A percentile compares a stretch with the other conserved stretches of the same genome.
phyloP scores from a whole-genome alignment of 1,284 basidiomycete species.

The Marasmius oreades region DNA sequence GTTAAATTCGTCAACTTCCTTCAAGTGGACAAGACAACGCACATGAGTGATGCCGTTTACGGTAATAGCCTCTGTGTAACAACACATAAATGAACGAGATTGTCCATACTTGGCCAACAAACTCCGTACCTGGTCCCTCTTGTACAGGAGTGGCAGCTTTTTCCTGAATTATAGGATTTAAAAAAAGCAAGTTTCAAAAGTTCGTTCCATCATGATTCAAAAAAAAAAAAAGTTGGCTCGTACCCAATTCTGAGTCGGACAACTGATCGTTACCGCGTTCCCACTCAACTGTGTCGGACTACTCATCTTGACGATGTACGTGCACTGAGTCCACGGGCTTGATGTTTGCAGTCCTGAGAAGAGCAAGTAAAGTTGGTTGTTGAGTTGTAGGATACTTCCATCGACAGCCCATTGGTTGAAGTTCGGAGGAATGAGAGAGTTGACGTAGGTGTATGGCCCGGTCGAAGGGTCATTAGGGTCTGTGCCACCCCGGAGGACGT shows the following conservation, averaged over 20 bases:
- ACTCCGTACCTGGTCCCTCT: slow-evolving; percentile 15
- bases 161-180: slow-evolving; percentile 13
- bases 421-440: slow-evolving; percentile 17
- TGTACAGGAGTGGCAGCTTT: slow-evolving; percentile 17
- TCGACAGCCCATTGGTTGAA: slow-evolving; percentile 21
- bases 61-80: slow-evolving; percentile 16
- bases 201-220: background rate
- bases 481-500: slow-evolving; percentile 18
- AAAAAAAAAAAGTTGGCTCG: background rate
- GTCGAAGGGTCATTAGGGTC: slow-evolving; percentile 15
- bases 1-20: background rate
- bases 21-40: background rate
- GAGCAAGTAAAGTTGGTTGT: slow-evolving; percentile 15
- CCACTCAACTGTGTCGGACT: slow-evolving; percentile 16
- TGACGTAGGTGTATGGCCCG: slow-evolving; percentile 17
- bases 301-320: slow-evolving; percentile 14
- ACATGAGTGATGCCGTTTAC: slow-evolving; percentile 16
- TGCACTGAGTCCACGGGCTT: slow-evolving; percentile 19
- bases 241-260: slow-evolving; percentile 16
- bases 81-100: background rate
- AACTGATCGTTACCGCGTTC: slow-evolving; percentile 16
- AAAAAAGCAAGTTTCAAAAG: background rate
- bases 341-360: slow-evolving; percentile 15
- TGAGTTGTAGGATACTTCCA: slow-evolving; percentile 17
- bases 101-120: background rate